Conservation (phyloP, 805 yeast species). For the Pichia insulana region DNA sequence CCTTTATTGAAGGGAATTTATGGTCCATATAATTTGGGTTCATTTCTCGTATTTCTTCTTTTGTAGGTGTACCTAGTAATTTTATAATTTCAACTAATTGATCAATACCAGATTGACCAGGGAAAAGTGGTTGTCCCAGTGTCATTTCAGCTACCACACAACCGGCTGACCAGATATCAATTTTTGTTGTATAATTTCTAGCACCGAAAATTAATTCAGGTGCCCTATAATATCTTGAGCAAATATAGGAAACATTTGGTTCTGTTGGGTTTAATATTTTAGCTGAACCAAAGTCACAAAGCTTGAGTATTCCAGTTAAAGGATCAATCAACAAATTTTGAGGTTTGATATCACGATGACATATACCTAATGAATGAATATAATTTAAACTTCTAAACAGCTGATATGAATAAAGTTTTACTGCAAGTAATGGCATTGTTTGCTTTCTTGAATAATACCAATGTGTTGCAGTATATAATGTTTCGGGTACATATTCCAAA, state of each 20-base stretch:
- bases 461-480: conserved; percentile 83
- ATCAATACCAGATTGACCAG: conserved; percentile 96
- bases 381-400: conserved; percentile 69
- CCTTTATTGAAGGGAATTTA: conserved; percentile 80
- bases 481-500: conserved; percentile 91
- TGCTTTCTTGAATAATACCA: conserved; percentile 68
- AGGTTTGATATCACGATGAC: conserved; percentile 92
- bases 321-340: conserved; percentile 87
- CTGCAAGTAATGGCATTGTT: conserved; percentile 83
- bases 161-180: conserved; percentile 96
- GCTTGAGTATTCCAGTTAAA: conserved; percentile 69
- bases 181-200: conserved; percentile 90
- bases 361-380: conserved; percentile 66
- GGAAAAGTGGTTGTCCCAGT: conserved; percentile 93
- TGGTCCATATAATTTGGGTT: conserved; percentile 97
- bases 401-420: conserved; percentile 77
- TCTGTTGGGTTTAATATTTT: conserved; percentile 82
- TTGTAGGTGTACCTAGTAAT: conserved; percentile 89
- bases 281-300: conserved; percentile 96
- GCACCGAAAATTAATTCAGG: conserved; percentile 98
- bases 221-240: conserved; percentile 94
- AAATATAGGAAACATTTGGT: conserved; percentile 92
- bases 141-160: conserved; percentile 97
- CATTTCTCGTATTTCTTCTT: conserved; percentile 88
- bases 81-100: conserved; percentile 95